phyloP scores from a whole-genome alignment of 2,329 filamentous ascomycete species.

The Ophiocordyceps australis region DNA sequence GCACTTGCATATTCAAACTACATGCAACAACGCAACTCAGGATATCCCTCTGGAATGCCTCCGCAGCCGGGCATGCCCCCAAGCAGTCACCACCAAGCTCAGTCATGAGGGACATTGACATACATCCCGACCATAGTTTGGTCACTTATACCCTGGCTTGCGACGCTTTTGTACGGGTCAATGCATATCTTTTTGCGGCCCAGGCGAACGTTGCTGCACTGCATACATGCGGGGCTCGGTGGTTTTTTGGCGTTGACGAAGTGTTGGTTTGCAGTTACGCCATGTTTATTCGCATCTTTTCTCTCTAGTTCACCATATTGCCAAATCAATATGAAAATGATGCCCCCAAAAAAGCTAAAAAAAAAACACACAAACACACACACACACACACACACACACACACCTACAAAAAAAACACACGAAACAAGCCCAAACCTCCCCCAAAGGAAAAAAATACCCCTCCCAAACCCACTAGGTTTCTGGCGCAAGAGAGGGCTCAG shows the following conservation, averaged over 20 bases:
- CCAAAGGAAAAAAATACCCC: too few relatives aligned
- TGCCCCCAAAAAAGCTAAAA: too few relatives aligned
- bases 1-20: constrained; percentile 74
- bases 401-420: too few relatives aligned
- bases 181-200: constrained; percentile 8
- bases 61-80: constrained; percentile 63
- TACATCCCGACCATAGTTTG: constrained; percentile 5
- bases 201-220: constrained; percentile 10
- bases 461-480: too few relatives aligned
- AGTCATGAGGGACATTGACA: constrained; percentile 33
- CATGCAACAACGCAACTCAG: constrained; percentile 51
- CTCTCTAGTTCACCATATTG: too few relatives aligned
- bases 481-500: too few relatives aligned
- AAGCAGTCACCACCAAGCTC: constrained; percentile 66
- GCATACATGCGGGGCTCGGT: too few relatives aligned
- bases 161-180: constrained; percentile 25
- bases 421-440: too few relatives aligned
- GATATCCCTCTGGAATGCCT: constrained; percentile 62
- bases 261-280: constrained; percentile 16
- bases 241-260: constrained; percentile 25
- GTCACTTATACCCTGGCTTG: constrained; percentile 40
- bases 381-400: too few relatives aligned
- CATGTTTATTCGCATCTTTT: too few relatives aligned
- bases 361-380: too few relatives aligned
- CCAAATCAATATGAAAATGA: too few relatives aligned